These are phyloP conservation scores for Eimeria brunetti DNA, from an alignment of 169 alveolate species.

Conservation along the genomic window DNA sequence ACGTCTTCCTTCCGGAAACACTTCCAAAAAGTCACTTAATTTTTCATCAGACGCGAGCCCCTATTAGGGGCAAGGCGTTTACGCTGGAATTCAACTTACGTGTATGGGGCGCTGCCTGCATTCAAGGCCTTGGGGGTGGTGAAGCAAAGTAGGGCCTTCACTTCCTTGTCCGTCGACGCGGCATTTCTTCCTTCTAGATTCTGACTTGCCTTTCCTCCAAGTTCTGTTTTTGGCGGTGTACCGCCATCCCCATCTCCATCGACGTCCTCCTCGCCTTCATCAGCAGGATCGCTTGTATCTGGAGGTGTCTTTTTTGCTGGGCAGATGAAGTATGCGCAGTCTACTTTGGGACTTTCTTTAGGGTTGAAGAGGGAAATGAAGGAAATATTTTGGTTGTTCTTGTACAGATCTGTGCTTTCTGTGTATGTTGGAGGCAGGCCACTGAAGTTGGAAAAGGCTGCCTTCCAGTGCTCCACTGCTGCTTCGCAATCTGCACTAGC, in stretches of 20 bases:
- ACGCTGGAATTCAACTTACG: neutral
- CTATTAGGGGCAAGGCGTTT: no score
- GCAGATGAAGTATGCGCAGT: neutral
- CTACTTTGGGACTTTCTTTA: neutral
- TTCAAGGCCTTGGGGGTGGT: neutral
- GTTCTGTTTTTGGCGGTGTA: no score
- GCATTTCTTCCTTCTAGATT: no score
- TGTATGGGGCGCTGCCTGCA: neutral
- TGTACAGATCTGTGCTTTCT: neutral
- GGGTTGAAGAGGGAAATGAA: slow-evolving; percentile 1
- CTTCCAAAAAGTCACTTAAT: no score
- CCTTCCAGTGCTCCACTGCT: neutral
- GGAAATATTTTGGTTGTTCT: neutral
- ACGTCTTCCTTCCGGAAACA: no score
- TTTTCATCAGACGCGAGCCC: no score
- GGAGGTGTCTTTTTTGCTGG: neutral
- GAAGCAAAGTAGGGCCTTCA: slow-evolving; percentile 24
- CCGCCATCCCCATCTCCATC: no score
- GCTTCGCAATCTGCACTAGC: neutral
- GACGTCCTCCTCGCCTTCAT: no score
- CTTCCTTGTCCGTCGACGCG: neutral
- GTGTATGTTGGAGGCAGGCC: neutral
- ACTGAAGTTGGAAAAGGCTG: neutral
- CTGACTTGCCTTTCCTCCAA: no score
- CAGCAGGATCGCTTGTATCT: no score